phyloP scores from a whole-genome alignment of 257 asterid genomes.

The Lavandula angustifolia region DNA sequence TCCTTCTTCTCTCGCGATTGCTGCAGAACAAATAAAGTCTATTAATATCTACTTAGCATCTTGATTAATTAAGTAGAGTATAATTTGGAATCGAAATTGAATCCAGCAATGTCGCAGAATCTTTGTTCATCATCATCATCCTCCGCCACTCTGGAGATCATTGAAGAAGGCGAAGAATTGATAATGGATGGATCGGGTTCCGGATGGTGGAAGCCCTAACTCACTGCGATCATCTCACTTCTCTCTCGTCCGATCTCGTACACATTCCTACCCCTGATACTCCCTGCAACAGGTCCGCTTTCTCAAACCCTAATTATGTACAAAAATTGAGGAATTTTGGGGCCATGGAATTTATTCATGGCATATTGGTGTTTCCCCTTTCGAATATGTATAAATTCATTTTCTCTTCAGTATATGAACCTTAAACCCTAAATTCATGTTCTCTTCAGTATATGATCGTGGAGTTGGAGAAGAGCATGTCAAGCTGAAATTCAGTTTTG shows the following conservation, averaged over 20 bases:
- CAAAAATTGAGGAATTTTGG: neutral
- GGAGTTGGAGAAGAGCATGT: neutral
- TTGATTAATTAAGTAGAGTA: too few species aligned
- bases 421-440: conserved; percentile 16
- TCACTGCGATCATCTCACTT: conserved; percentile 75
- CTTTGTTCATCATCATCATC: conserved; percentile 40
- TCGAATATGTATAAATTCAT: neutral
- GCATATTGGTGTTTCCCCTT: neutral
- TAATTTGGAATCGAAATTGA: neutral
- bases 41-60: too few species aligned
- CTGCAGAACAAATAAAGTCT: too few species aligned
- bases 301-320: conserved; percentile 9
- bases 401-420: neutral
- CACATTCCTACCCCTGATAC: conserved; percentile 76
- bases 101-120: conserved; percentile 40
- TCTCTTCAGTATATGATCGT: neutral
- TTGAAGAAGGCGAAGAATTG: conserved; percentile 41
- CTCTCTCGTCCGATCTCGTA: conserved; percentile 57
- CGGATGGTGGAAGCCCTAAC: conserved; percentile 91
- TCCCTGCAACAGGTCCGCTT: conserved; percentile 63
- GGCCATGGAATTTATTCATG: neutral
- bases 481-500: neutral
- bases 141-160: conserved; percentile 38
- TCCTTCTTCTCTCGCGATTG: too few species aligned
- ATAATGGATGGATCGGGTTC: conserved; percentile 60